These are phyloP conservation scores for Thielaviopsis punctulata DNA, from an alignment of 2,329 filamentous ascomycete genomes.

Conservation along the genomic window DNA sequence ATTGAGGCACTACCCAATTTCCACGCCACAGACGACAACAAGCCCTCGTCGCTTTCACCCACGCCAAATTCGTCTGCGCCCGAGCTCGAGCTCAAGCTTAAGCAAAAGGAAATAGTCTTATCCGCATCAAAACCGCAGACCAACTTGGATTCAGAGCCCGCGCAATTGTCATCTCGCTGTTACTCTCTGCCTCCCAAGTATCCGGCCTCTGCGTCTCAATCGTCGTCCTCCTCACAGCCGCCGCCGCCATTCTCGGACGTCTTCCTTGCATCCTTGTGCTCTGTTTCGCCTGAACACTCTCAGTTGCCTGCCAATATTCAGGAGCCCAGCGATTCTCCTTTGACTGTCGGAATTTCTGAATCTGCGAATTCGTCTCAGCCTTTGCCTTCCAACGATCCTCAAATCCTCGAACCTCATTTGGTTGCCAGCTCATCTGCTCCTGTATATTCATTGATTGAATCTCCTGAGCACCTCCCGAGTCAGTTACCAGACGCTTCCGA, in stretches of 20 bases:
- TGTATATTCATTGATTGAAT: neutral
- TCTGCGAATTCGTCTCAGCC: neutral
- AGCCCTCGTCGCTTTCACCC: conserved; percentile 1
- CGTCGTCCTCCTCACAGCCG: conserved; percentile 35
- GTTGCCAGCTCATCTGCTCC: neutral
- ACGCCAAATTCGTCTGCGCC: conserved; percentile 5
- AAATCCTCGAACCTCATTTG: neutral
- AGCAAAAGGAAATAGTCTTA: neutral
- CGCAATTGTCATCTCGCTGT: conserved; percentile 1
- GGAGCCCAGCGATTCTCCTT: neutral
- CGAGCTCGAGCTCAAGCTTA: conserved; percentile 4
- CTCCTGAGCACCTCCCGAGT: neutral
- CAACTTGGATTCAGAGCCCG: neutral
- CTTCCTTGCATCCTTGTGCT: conserved; percentile 30
- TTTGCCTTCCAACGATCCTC: neutral
- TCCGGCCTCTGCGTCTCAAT: conserved; percentile 35
- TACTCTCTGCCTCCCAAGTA: conserved; percentile 39
- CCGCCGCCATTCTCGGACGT: conserved; percentile 38
- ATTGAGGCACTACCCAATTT: conserved; percentile 9
- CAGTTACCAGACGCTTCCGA: neutral
- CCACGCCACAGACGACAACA: neutral
- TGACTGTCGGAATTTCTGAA: neutral
- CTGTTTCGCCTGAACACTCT: conserved; percentile 17
- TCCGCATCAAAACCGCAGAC: neutral
- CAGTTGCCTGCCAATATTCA: neutral